Percentiles rank a stretch among this genome's conserved stretches.
Evolutionary conservation across 768 basidiomycete species (phyloP).

Genomic region (Trametes sanguinea): DNA sequence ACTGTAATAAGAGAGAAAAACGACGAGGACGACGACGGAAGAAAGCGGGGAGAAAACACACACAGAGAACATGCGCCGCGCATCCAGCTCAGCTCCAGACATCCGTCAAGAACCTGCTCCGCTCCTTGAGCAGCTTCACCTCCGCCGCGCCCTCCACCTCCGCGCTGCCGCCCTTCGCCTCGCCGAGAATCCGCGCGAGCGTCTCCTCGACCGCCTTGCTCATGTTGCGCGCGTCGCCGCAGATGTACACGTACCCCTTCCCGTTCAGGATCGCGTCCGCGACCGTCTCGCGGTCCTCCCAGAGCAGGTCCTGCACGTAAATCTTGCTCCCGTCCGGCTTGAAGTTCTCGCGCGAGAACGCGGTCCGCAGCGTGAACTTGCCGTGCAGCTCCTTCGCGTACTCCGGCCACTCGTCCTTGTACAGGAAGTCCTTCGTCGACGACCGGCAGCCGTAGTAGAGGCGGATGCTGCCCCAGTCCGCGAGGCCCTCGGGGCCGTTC

Average conservation of each 20-base stretch:
- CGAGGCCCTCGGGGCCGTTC: constrained; percentile 90
- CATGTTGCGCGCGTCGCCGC: constrained; percentile 97
- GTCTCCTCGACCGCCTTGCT: constrained; percentile 92
- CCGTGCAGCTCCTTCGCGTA: constrained; percentile 86
- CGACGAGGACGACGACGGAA: neutral
- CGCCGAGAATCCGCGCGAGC: constrained; percentile 79
- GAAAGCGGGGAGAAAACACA: neutral
- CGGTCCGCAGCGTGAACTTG: constrained; percentile 86
- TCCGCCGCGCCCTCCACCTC: constrained; percentile 90
- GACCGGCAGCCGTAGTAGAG: constrained; percentile 97
- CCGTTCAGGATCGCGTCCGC: constrained; percentile 89
- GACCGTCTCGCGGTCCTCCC: constrained; percentile 81
- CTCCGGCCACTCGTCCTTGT: constrained; percentile 92
- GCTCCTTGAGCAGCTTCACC: constrained; percentile 93
- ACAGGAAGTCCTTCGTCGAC: constrained; percentile 88
- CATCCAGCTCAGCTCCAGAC: constrained; percentile 61
- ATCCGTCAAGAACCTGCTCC: constrained; percentile 82
- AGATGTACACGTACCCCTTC: constrained; percentile 97
- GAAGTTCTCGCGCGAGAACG: constrained; percentile 91
- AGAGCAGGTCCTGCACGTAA: constrained; percentile 97
- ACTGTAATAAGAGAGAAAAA: neutral
- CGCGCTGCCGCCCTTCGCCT: constrained; percentile 89
- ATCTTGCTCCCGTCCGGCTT: constrained; percentile 93
- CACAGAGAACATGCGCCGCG: too few species aligned
- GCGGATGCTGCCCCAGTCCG: constrained; percentile 93